Evolutionary conservation across 2,329 filamentous ascomycete genomes (phyloP), one percentile per base, ranked within the genome.

Genomic region (Verticillium tricorpus): DNA sequence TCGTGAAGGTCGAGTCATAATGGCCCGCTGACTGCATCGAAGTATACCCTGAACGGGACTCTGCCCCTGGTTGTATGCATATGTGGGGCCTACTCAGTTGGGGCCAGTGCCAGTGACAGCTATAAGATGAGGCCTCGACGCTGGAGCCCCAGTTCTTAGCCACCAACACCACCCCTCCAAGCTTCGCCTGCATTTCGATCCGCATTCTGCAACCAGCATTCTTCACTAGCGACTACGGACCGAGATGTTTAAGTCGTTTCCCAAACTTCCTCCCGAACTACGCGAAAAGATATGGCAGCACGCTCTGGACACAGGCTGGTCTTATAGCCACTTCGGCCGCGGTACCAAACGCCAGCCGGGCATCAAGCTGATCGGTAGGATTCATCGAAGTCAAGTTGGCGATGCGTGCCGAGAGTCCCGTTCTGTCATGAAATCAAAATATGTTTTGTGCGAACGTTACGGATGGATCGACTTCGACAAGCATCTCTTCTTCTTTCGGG

Each of bases 401-500:
- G 28, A 56, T 32, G 25, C 54, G 34, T 56, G 54, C 54, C 54
- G 54, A 28, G 54, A 56, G 28, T 56, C 54, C 54, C 54, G 54
- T 32, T 9, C 54, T 56, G 22, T 56, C 54, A 56, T 56, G 54
- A 17, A 56, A 34, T 56, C 54, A n/a, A 56, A 15, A 31, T 32
- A 28, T 17, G 22, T 56, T 56, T 56, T 28, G 28, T 31, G 22
- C 15, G 54, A 56, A 32, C 54, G 54, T 11, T 56, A 56, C 54
- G 54, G 54, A 28, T 56, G 54, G 54, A 56, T 32, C 22, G 28
- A 32, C 54, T 56, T 56, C 54, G 34, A 56, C 54, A 56, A 56
- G 25, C 54, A 56, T 32, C 54, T 56, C 54, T 56, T 56, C 54
- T 56, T 56, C 54, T 56, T 56, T 56, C 54, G 54, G 28, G 54